Conservation (phyloP, 129 eudicot genomes). For the Saposhnikovia divaricata region DNA sequence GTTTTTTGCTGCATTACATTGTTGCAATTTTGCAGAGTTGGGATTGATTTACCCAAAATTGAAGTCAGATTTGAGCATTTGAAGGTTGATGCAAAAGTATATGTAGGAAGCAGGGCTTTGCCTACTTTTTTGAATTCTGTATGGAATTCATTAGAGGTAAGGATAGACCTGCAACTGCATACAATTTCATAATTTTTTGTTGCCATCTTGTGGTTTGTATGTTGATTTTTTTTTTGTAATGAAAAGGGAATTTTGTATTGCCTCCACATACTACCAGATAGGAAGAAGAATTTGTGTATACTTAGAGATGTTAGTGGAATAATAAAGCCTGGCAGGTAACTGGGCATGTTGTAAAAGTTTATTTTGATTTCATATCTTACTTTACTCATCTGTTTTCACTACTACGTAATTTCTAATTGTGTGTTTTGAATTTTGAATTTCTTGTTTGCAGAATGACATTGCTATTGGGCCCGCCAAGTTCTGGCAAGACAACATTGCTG, state of each 20-base stretch:
- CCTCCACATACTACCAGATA: slow-evolving; percentile 43
- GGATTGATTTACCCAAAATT: slow-evolving; percentile 60
- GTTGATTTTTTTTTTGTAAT: neutral
- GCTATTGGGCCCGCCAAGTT: slow-evolving; percentile 6
- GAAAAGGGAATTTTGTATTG: slow-evolving; percentile 34
- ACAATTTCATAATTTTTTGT: neutral
- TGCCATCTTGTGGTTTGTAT: neutral
- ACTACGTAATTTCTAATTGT: neutral
- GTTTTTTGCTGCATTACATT: neutral
- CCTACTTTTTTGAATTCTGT: slow-evolving; percentile 62
- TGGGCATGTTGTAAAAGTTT: neutral
- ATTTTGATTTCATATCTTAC: neutral
- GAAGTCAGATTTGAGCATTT: slow-evolving; percentile 73
- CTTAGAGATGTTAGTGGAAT: slow-evolving; percentile 5
- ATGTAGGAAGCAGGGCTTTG: slow-evolving; percentile 62
- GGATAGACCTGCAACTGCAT: neutral
- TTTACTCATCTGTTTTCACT: neutral
- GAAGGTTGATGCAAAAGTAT: slow-evolving; percentile 50
- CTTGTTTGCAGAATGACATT: neutral
- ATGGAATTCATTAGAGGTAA: slow-evolving; percentile 48
- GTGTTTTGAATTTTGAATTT: neutral
- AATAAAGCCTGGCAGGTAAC: slow-evolving; percentile 4
- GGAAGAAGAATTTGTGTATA: neutral
- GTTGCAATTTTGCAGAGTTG: slow-evolving; percentile 37
- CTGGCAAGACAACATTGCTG: slow-evolving; percentile 1